Base-by-base conservation (phyloP, 208 protist species). In the Strigomonas oncopelti region DNA sequence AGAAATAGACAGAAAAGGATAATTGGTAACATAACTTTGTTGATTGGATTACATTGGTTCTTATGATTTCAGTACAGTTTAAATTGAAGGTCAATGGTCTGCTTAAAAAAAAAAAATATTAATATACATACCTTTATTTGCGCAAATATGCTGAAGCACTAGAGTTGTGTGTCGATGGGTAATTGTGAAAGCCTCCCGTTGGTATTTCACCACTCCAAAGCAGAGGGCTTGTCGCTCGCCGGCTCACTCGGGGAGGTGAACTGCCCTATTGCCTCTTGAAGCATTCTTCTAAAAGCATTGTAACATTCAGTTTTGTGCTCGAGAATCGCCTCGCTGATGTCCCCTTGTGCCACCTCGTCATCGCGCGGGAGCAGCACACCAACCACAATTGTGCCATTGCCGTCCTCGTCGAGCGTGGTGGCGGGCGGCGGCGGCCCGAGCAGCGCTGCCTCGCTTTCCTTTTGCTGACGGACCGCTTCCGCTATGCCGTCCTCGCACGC, bases 1-100 rank as follows among this genome's bases (percentile, higher is more conserved):
- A 61, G 68, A 51, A 11, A 45, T 1, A 55, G 48, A 55, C 64
- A 65, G 32, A 46, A 58, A 71, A 29, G 18, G 58, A 71, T 53
- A 53, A 61, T 16, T 29, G 27, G 18, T 24, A 27, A 42, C 51
- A n/a, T n/a, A n/a, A n/a, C n/a, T n/a, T n/a, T n/a, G n/a, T n/a
- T n/a, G n/a, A n/a, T n/a, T n/a, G n/a, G n/a, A n/a, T n/a, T n/a
- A n/a, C n/a, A n/a, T n/a, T n/a, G n/a, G n/a, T n/a, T n/a, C n/a
- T n/a, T n/a, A n/a, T n/a, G n/a, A n/a, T n/a, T n/a, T n/a, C n/a
- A n/a, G n/a, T n/a, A n/a, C n/a, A n/a, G n/a, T n/a, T n/a, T n/a
- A n/a, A n/a, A n/a, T n/a, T n/a, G n/a, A n/a, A n/a, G n/a, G n/a
- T n/a, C n/a, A n/a, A n/a, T n/a, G n/a, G n/a, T n/a, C n/a, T n/a